Evolutionary conservation across 768 basidiomycete species (phyloP).

Genomic region (Lactifluus subvellereus): DNA sequence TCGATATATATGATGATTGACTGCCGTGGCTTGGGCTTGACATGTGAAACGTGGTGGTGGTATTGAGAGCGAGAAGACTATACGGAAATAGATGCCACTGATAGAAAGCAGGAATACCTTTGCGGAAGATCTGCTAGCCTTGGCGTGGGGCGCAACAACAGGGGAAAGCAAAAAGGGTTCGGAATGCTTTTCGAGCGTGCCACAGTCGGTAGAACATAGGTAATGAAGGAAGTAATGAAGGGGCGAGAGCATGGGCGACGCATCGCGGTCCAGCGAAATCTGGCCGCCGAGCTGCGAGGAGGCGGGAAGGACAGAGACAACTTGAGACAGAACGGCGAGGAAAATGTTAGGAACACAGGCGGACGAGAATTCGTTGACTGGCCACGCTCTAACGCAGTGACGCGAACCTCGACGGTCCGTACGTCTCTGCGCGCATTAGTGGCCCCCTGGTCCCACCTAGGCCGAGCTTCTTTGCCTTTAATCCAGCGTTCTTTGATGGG

Average conservation of each 20-base stretch:
- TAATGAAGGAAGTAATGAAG: background rate
- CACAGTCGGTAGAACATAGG: background rate
- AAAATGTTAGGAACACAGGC: background rate
- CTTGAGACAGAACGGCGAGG: background rate
- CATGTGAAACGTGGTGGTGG: background rate
- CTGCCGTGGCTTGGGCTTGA: slow-evolving; percentile 1
- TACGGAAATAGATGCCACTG: background rate
- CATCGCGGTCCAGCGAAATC: background rate
- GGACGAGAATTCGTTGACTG: background rate
- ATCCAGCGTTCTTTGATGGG: slow-evolving; percentile 49
- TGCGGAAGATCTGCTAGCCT: background rate
- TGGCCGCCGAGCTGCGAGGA: background rate
- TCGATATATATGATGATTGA: slow-evolving; percentile 15
- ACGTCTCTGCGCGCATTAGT: slow-evolving; percentile 62
- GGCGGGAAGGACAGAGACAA: background rate
- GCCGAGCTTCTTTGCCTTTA: slow-evolving; percentile 53
- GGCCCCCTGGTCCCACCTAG: slow-evolving; percentile 33
- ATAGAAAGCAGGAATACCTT: background rate
- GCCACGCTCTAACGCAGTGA: slow-evolving; percentile 28
- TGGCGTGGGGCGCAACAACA: background rate
- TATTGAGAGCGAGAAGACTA: background rate
- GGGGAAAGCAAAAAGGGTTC: background rate
- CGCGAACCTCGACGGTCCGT: slow-evolving; percentile 53
- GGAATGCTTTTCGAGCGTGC: background rate
- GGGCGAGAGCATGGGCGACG: background rate